phyloP scores from a whole-genome alignment of 768 basidiomycete species.

The Nidula microcarpa region DNA sequence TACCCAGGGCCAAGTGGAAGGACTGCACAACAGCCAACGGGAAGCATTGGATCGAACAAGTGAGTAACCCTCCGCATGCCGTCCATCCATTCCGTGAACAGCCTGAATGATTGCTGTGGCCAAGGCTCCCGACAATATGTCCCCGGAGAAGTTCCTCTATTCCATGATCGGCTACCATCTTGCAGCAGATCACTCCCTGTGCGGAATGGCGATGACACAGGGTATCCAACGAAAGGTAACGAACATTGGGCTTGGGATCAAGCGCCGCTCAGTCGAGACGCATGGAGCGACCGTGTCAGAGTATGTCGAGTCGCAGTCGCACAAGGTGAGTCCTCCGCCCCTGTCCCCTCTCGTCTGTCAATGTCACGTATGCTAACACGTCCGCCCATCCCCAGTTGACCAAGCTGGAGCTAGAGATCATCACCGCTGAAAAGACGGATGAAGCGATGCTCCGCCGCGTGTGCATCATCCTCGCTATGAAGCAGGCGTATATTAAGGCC shows the following conservation, averaged over 20 bases:
- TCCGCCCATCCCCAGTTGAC: conserved; percentile 13
- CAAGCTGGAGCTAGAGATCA: conserved; percentile 40
- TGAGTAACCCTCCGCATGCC: conserved; percentile 15
- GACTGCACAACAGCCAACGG: conserved; percentile 58
- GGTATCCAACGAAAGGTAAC: conserved; percentile 71
- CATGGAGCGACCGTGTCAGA: conserved; percentile 51
- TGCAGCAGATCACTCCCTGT: conserved; percentile 61
- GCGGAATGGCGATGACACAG: conserved; percentile 86
- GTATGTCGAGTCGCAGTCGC: conserved; percentile 72
- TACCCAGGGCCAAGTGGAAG: conserved; percentile 72
- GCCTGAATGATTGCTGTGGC: conserved; percentile 4
- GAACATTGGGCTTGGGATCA: conserved; percentile 80
- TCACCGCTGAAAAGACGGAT: conserved; percentile 50
- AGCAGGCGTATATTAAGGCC: conserved; percentile 79
- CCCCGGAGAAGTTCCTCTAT: conserved; percentile 59
- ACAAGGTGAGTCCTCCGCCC: conserved; percentile 52
- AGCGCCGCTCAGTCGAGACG: conserved; percentile 62
- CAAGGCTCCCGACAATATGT: conserved; percentile 56
- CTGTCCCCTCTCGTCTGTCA: conserved; percentile 1
- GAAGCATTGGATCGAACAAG: conserved; percentile 85
- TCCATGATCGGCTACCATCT: conserved; percentile 83
- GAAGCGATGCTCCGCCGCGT: conserved; percentile 70
- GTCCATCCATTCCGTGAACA: background rate
- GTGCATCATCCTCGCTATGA: conserved; percentile 75
- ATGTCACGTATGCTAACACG: background rate